These are phyloP conservation scores for Talaromyces sp. DNA, from an alignment of 2,329 filamentous ascomycete genomes.

Conservation along the genomic window DNA sequence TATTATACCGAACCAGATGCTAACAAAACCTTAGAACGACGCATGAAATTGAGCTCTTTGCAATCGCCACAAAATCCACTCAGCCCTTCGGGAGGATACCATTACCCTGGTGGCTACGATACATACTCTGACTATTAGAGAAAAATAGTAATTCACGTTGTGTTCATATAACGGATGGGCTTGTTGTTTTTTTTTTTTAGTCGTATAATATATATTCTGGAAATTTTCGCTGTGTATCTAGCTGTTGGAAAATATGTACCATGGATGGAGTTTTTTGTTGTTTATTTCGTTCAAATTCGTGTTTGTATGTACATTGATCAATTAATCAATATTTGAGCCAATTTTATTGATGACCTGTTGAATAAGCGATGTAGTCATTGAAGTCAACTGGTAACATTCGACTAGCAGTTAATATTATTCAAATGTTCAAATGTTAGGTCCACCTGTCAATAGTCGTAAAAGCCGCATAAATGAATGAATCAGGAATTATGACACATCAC, in stretches of 20 bases:
- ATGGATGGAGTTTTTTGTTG: neutral
- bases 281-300: neutral
- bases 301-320: neutral
- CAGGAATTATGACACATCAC: neutral
- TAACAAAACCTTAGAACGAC: conserved; percentile 27
- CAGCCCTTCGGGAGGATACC: conserved; percentile 19
- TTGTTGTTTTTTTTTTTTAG: neutral
- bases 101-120: conserved; percentile 26
- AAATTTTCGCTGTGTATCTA: conserved; percentile 3
- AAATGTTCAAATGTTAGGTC: neutral
- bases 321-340: neutral
- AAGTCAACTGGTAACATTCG: too few species aligned
- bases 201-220: conserved; percentile 1
- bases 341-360: neutral
- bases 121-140: conserved; percentile 32
- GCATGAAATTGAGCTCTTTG: conserved; percentile 21
- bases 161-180: neutral
- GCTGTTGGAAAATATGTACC: neutral
- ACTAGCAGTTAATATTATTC: neutral
- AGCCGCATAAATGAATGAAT: neutral
- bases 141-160: neutral
- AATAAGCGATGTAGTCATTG: too few species aligned
- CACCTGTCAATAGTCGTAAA: neutral
- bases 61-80: conserved; percentile 18
- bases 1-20: neutral